Conservation (phyloP, 148 eudicot genomes). For the Amaranthus palmeri region DNA sequence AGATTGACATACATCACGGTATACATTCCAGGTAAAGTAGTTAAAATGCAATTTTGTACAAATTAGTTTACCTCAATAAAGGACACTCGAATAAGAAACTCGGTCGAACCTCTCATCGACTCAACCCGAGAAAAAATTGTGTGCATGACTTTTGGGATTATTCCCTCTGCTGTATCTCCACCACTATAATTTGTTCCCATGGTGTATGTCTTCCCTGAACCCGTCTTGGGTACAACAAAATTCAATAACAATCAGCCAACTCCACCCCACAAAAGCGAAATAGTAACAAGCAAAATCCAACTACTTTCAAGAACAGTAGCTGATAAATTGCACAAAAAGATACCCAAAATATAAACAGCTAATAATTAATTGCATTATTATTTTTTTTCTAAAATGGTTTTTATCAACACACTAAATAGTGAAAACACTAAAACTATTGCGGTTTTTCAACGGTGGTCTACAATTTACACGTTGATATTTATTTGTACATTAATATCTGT, state of each 20-base stretch:
- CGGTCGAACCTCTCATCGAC: conserved; percentile 48
- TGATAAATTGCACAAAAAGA: background rate
- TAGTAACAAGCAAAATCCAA: background rate
- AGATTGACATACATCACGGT: background rate
- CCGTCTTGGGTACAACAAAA: conserved; percentile 48
- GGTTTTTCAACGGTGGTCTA: too few relatives aligned
- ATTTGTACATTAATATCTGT: too few relatives aligned
- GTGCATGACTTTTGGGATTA: conserved; percentile 89
- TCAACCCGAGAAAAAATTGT: conserved; percentile 65
- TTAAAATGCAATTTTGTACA: background rate
- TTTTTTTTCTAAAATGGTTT: too few relatives aligned
- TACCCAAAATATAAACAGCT: too few relatives aligned
- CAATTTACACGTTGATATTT: too few relatives aligned
- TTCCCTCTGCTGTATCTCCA: conserved; percentile 45
- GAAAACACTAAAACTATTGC: too few relatives aligned
- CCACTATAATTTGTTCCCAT: conserved; percentile 96
- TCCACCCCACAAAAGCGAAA: background rate
- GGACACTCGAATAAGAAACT: conserved; percentile 73
- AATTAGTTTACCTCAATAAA: conserved; percentile 71
- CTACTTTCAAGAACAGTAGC: background rate
- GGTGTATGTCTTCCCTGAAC: conserved; percentile 94
- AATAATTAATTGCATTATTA: too few relatives aligned
- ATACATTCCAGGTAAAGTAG: background rate
- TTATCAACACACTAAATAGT: too few relatives aligned
- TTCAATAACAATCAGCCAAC: conserved; percentile 6